Percentiles rank a stretch among this genome's conserved stretches.
Evolutionary conservation across 1,284 basidiomycete genomes (phyloP).

Genomic region (Trichosporon sp.): DNA sequence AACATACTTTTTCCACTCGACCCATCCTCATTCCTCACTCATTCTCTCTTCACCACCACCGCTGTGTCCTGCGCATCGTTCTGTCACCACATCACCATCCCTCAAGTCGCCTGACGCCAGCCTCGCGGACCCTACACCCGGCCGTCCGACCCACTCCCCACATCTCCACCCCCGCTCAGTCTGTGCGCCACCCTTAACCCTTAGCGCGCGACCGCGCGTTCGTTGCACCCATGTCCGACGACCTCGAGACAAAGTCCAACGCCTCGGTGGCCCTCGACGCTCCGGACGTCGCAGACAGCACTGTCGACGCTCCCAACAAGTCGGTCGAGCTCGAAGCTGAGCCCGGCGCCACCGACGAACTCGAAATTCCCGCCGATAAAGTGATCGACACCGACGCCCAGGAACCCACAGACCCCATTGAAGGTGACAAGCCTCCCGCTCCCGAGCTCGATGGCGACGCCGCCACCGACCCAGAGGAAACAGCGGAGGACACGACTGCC

Average conservation of each 20-base stretch:
- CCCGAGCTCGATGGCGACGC: neutral
- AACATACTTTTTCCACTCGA: neutral
- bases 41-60: neutral
- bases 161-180: neutral
- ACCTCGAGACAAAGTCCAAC: neutral
- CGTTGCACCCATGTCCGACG: neutral
- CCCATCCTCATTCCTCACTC: neutral
- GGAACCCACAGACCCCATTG: neutral
- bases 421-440: neutral
- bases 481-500: neutral
- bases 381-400: constrained; percentile 1
- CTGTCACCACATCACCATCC: neutral
- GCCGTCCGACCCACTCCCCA: neutral
- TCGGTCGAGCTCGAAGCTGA: neutral
- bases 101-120: neutral
- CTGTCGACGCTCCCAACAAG: neutral
- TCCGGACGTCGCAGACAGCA: neutral
- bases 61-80: neutral
- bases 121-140: neutral
- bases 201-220: neutral
- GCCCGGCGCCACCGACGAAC: neutral
- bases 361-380: neutral
- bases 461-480: neutral
- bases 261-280: neutral
- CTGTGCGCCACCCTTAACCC: constrained; percentile 1